Percentiles rank a stretch among this genome's conserved stretches.
phyloP scores from a whole-genome alignment of 768 basidiomycete species.

The Mycena kentingensis region DNA sequence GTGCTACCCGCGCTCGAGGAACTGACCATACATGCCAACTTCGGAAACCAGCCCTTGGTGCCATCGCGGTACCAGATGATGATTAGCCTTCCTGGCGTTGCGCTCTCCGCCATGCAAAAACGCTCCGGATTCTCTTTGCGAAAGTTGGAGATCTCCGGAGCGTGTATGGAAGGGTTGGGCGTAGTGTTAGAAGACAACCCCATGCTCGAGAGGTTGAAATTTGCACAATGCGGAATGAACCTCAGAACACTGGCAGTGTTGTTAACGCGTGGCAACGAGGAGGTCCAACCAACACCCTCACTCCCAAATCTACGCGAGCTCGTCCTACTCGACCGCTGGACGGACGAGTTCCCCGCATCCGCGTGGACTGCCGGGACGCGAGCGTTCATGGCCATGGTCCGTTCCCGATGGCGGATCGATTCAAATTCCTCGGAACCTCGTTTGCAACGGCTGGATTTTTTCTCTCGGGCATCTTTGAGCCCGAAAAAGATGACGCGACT shows the following conservation, averaged over 20 bases:
- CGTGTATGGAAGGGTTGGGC: conserved; percentile 2
- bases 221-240: conserved; percentile 6
- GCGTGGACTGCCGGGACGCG: conserved; percentile 10
- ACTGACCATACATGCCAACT: conserved; percentile 8
- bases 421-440: background rate
- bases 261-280: background rate
- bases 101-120: conserved; percentile 6
- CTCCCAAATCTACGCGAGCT: conserved; percentile 6
- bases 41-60: background rate
- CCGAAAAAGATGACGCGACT: conserved; percentile 6
- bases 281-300: background rate
- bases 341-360: conserved; percentile 1
- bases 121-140: conserved; percentile 16
- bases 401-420: conserved; percentile 7
- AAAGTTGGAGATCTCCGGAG: conserved; percentile 1
- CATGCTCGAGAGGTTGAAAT: conserved; percentile 3
- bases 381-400: conserved; percentile 12
- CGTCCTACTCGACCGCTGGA: conserved; percentile 8
- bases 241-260: background rate
- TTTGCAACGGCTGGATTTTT: conserved; percentile 1
- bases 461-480: conserved; percentile 2
- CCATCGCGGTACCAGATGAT: too few species aligned
- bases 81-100: conserved; percentile 3
- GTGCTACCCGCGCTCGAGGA: conserved; percentile 14
- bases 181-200: conserved; percentile 15